phyloP scores from a whole-genome alignment of 176 grass and related monocot species.

The Oryza punctata region DNA sequence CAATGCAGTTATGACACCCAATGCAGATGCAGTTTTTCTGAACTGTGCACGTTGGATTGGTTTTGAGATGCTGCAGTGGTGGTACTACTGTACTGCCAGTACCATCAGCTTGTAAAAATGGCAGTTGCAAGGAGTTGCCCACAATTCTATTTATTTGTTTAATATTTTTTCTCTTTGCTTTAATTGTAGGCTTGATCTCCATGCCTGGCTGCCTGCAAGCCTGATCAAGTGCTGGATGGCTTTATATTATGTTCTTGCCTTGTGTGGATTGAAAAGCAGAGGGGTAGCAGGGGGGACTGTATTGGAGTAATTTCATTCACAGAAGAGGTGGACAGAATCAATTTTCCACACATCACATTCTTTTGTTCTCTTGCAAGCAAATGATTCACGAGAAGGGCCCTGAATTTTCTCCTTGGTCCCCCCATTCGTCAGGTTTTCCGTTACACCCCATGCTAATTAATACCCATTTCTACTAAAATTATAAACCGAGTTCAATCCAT shows the following conservation, averaged over 20 bases:
- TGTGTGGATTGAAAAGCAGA: conserved; percentile 14
- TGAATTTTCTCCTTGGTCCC: conserved; percentile 2
- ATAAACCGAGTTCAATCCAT: neutral
- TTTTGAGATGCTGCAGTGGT: neutral
- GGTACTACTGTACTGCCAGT: neutral
- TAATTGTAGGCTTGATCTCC: neutral
- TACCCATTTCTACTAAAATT: neutral
- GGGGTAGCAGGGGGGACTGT: neutral
- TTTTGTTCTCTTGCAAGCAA: conserved; percentile 7
- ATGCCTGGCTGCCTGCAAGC: neutral
- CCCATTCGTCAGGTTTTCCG: neutral
- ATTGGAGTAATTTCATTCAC: conserved; percentile 39
- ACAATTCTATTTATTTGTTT: neutral
- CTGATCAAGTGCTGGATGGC: too few relatives aligned
- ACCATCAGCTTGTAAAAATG: neutral
- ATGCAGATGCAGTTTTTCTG: neutral
- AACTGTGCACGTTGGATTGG: neutral
- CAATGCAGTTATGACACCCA: neutral
- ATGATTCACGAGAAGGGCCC: conserved; percentile 31
- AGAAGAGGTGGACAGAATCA: neutral
- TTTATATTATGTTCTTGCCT: conserved; percentile 36
- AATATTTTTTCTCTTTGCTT: neutral
- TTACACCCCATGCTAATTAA: neutral
- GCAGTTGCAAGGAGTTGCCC: neutral
- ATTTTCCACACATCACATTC: neutral